phyloP scores from a whole-genome alignment of 768 basidiomycete genomes.

The Hygrophoropsis aurantiaca region DNA sequence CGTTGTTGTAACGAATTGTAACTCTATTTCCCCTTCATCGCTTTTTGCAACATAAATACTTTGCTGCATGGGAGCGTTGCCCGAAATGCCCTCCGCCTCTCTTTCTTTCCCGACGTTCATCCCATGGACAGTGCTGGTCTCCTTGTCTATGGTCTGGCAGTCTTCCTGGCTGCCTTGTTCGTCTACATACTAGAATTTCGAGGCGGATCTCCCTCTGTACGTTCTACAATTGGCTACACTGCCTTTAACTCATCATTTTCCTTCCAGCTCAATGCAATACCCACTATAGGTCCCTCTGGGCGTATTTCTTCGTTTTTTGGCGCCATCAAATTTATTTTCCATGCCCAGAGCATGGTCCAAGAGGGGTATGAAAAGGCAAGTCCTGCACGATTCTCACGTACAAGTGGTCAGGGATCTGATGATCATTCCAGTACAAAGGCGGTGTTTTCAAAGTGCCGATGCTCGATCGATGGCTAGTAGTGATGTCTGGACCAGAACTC shows the following conservation, averaged over 20 bases:
- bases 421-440: slow-evolving; percentile 24
- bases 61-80: slow-evolving; percentile 15
- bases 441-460: slow-evolving; percentile 44
- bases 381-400: background rate
- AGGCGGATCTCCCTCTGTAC: slow-evolving; percentile 16
- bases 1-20: slow-evolving; percentile 11
- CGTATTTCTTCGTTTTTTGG: slow-evolving; percentile 32
- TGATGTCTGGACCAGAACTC: slow-evolving; percentile 40
- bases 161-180: slow-evolving; percentile 12
- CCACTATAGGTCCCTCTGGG: slow-evolving; percentile 35
- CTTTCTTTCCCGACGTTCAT: slow-evolving; percentile 19
- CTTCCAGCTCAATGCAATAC: slow-evolving; percentile 29
- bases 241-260: slow-evolving; percentile 4
- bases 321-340: slow-evolving; percentile 26
- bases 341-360: slow-evolving; percentile 33
- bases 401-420: slow-evolving; percentile 13
- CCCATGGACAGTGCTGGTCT: slow-evolving; percentile 23
- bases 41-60: slow-evolving; percentile 32
- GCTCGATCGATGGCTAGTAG: slow-evolving; percentile 45
- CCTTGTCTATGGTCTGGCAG: slow-evolving; percentile 17
- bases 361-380: slow-evolving; percentile 36
- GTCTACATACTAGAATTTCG: slow-evolving; percentile 21
- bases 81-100: slow-evolving; percentile 27
- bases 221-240: background rate
- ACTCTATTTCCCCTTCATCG: slow-evolving; percentile 29